These are phyloP conservation scores for Fennellomyces sp. DNA, from an alignment of 371 early-diverging fungal species.

Conservation along the genomic window DNA sequence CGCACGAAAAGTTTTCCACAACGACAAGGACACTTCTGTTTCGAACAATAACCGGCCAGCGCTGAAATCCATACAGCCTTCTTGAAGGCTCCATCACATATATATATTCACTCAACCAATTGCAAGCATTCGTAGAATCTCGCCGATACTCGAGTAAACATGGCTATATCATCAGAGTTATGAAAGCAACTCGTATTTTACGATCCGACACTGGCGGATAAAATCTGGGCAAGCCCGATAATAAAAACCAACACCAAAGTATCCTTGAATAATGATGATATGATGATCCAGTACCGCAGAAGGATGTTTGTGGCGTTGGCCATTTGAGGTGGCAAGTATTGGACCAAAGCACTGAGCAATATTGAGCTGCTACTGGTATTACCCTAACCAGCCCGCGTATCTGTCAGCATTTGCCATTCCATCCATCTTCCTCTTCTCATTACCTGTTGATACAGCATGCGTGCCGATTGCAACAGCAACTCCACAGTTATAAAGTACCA, in stretches of 20 bases:
- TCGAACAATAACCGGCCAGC: too few relatives aligned
- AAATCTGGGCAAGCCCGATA: constrained; percentile 52
- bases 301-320: constrained; percentile 48
- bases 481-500: constrained; percentile 68
- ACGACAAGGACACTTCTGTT: too few relatives aligned
- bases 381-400: too few relatives aligned
- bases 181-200: neutral
- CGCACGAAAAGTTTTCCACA: too few relatives aligned
- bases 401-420: too few relatives aligned
- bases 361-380: constrained; percentile 39
- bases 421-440: neutral
- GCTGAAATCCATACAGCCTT: too few relatives aligned
- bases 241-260: constrained; percentile 58
- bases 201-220: constrained; percentile 20
- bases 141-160: too few relatives aligned
- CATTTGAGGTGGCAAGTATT: constrained; percentile 57
- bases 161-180: too few relatives aligned
- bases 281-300: constrained; percentile 63
- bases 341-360: constrained; percentile 5
- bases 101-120: too few relatives aligned
- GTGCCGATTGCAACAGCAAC: constrained; percentile 54
- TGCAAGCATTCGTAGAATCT: too few relatives aligned
- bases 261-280: constrained; percentile 60
- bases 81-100: too few relatives aligned
- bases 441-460: constrained; percentile 56